Conservation (phyloP, 805 yeast species). For the Kodamaea restingae region DNA sequence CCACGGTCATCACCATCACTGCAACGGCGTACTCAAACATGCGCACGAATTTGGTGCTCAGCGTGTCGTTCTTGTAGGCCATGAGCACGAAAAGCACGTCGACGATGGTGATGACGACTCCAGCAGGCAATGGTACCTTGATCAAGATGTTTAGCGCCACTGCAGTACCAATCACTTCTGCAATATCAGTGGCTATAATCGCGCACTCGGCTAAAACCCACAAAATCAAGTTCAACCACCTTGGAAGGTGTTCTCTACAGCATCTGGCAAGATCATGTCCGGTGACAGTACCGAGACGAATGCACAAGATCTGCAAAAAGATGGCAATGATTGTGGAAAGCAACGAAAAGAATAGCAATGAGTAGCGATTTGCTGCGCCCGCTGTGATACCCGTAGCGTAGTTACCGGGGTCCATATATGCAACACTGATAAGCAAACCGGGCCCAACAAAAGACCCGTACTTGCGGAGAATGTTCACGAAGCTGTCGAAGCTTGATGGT, state of each 20-base stretch:
- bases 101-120: constrained; percentile 41
- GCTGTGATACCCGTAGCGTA: constrained; percentile 47
- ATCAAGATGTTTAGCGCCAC: constrained; percentile 45
- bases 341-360: constrained; percentile 41
- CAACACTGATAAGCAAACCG: constrained; percentile 45
- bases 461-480: constrained; percentile 18
- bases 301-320: constrained; percentile 42
- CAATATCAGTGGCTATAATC: constrained; percentile 50
- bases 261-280: constrained; percentile 46
- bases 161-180: constrained; percentile 52
- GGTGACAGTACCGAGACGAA: constrained; percentile 47
- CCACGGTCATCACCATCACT: constrained; percentile 38
- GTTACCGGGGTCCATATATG: constrained; percentile 53
- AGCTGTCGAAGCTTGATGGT: not conserved
- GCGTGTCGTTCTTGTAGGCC: constrained; percentile 43
- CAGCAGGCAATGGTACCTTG: constrained; percentile 46
- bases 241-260: constrained; percentile 39
- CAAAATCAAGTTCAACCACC: constrained; percentile 32
- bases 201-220: constrained; percentile 47
- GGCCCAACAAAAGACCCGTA: constrained; percentile 45
- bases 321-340: constrained; percentile 44
- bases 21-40: constrained; percentile 43
- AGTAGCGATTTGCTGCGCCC: constrained; percentile 42
- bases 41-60: constrained; percentile 32
- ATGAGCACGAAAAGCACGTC: constrained; percentile 45